phyloP scores from a whole-genome alignment of 805 yeast genomes.

The Metschnikowia matae region DNA sequence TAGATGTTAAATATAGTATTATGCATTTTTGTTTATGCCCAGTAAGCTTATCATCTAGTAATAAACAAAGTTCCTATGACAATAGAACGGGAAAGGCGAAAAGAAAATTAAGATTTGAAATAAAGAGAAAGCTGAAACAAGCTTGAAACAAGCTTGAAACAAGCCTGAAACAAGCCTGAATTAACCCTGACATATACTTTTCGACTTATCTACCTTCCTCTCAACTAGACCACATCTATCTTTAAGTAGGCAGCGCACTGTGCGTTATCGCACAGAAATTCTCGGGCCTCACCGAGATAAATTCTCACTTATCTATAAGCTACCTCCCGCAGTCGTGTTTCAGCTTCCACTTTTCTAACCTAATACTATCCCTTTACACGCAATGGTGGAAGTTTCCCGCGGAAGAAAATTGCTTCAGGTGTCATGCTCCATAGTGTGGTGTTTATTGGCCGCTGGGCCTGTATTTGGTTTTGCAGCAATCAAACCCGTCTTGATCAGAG shows the following conservation, averaged over 20 bases:
- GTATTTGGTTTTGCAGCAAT: slow-evolving; percentile 95
- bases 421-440: slow-evolving; percentile 76
- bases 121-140: too few relatives aligned
- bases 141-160: too few relatives aligned
- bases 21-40: too few relatives aligned
- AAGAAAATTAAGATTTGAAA: too few relatives aligned
- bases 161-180: too few relatives aligned
- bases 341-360: neutral
- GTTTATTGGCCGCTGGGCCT: slow-evolving; percentile 88
- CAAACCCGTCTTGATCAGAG: slow-evolving; percentile 72
- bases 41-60: too few relatives aligned
- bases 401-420: slow-evolving; percentile 49
- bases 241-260: neutral
- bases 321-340: neutral
- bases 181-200: too few relatives aligned
- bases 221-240: too few relatives aligned
- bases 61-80: too few relatives aligned
- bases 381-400: slow-evolving; percentile 16
- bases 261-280: slow-evolving; percentile 3
- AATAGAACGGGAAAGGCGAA: too few relatives aligned
- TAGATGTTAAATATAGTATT: too few relatives aligned
- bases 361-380: neutral
- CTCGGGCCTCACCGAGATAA: slow-evolving; percentile 1
- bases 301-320: neutral
- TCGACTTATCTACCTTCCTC: too few relatives aligned